Base-by-base conservation (phyloP, 2,329 filamentous ascomycete genomes). In the Aspergillus tubingensis region DNA sequence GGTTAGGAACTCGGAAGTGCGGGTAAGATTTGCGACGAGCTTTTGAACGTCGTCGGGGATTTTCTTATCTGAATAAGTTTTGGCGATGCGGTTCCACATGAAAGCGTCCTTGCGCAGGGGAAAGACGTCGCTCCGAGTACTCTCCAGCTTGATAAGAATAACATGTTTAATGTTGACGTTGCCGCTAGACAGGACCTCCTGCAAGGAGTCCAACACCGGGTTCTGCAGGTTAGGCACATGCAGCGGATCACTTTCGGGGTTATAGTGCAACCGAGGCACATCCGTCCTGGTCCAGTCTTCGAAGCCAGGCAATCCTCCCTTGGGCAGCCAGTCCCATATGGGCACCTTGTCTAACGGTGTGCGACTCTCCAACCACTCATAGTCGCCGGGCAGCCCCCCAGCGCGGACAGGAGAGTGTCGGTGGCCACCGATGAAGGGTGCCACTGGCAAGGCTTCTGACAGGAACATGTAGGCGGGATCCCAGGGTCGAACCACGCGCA, bases 121-220 rank as follows among this genome's bases (percentile, higher is more conserved):
- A 25, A 81, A 82, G 3, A 81, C 74, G 53, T 82, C 80, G 3
- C 76, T 76, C 19, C 80, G 73, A 0, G 79, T 81, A 47, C 79
- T 81, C 57, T 82, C 80, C 2, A 82, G 69, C n/a, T 79, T 73
- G 2, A 82, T 57, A n/a, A 81, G 62, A 11, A 82, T 66, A 4
- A 82, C 70, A 58, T 82, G 79, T 51, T 79, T 78, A 57, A 82
- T 77, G 8, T 74, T 72, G 6, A 80, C 66, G 13, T 63, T 60
- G 3, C 63, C 65, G 15, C 62, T 64, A 19, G 61, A 68, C 11
- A 80, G 51, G 0, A 69, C 68, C 8, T 77, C 67, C 1, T 61
- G 66, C 11, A 71, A 53, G 3, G 65, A 62, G 11, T 71, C 63
- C n/a, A 72, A 25, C 2, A 72, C 61, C 2, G 68, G 66, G 13